Base-by-base conservation (phyloP, 495 filamentous ascomycete genomes). In the Xylaria palmicola region DNA sequence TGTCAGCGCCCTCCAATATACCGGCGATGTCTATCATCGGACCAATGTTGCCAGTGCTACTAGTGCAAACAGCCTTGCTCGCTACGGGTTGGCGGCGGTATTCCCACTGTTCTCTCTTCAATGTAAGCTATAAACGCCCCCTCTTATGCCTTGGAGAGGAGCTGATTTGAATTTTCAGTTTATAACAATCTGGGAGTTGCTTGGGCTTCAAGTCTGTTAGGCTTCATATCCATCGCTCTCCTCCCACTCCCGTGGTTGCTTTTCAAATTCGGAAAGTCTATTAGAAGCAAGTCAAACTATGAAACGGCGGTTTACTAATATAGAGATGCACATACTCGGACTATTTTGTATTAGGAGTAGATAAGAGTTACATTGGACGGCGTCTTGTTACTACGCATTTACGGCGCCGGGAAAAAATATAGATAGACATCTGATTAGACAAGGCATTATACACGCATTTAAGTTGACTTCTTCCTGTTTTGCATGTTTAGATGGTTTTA, bases 101-200 rank as follows among this genome's bases (percentile, higher is more conserved):
- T 91, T 90, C 65, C 89, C 89, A 6, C 77, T 92, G 0, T 87
- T 88, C 60, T 83, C 83, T 3, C 64, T 83, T 12, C 79, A 81
- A 57, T 85, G 83, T 85, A 64, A 71, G 79, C 74, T 17, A 56
- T 19, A n/a, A n/a, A n/a, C 15, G 6, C 3, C 17, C 24, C 24
- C 19, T 20, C 51, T 20, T 13, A 43, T 26, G 1, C 26, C 36
- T 62, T 32, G 1, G 32, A 0, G 19, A 24, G 4, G 6, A 34
- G 27, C 40, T 48, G 30, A 47, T 32, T 8, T 37, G 26, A 32
- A 45, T 45, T 34, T 15, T 26, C 53, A 86, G 83, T 88, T 81
- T 88, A 83, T 60, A 52, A 76, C 8, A 75, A 69, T 3, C 75
- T 88, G 3, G 84, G 83, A n/a, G 76, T 81, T 36, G 76, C 71